Conservation (phyloP, 225 moss, liverwort and hornwort genomes). For the Takakia lepidozioides region DNA sequence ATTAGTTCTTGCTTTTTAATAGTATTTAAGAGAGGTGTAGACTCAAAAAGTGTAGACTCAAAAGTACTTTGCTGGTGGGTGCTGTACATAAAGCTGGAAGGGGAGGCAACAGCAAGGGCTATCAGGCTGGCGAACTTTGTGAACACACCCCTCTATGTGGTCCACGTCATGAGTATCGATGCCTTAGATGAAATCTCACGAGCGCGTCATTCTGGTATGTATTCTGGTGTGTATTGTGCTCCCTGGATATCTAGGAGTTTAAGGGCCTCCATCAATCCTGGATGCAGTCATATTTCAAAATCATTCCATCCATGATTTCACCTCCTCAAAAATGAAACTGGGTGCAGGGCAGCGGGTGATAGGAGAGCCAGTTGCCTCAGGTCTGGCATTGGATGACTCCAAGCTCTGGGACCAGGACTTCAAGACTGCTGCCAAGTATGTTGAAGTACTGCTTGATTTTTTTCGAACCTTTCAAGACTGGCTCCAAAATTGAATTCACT, state of each 20-base stretch:
- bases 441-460: slow-evolving; percentile 3
- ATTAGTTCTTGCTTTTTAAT: no score
- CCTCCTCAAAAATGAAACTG: no score
- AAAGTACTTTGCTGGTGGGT: no score
- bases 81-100: slow-evolving; percentile 99
- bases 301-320: no score
- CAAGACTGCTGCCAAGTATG: slow-evolving; percentile 81
- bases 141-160: slow-evolving; percentile 86
- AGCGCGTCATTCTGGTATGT: slow-evolving; percentile 82
- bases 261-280: no score
- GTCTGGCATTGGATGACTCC: slow-evolving; percentile 88
- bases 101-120: slow-evolving; percentile 92
- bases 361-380: slow-evolving; percentile 88
- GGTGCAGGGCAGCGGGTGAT: slow-evolving; percentile 85
- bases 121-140: slow-evolving; percentile 85
- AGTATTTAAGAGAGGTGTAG: no score
- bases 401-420: slow-evolving; percentile 90
- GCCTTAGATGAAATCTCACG: slow-evolving; percentile 88
- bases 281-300: no score
- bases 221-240: no score
- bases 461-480: not conserved
- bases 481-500: no score
- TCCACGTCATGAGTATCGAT: slow-evolving; percentile 99
- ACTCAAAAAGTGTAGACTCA: no score
- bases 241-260: no score